Evolutionary conservation across 2,329 filamentous ascomycete genomes (phyloP).

Genomic region (Talaromyces sp.): DNA sequence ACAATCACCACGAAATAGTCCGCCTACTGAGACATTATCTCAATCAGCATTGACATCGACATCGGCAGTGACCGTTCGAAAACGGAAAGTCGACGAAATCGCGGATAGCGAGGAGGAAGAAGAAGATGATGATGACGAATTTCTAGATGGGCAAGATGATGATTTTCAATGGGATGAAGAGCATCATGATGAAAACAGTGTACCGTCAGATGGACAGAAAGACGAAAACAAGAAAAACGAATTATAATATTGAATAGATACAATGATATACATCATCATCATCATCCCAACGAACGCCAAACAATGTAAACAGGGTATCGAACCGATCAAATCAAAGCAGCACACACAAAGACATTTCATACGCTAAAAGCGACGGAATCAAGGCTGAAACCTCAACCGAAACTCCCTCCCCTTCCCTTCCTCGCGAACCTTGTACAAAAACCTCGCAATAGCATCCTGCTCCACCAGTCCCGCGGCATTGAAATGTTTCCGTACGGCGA

Average conservation of each 20-base stretch:
- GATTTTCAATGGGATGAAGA: neutral
- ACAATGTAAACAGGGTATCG: conserved; percentile 1
- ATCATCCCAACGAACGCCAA: neutral
- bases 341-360: neutral
- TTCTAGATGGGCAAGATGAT: neutral
- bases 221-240: neutral
- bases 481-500: conserved; percentile 44
- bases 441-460: conserved; percentile 45
- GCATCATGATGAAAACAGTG: neutral
- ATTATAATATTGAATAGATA: neutral
- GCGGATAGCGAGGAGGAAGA: conserved; percentile 41
- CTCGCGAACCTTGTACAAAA: conserved; percentile 46
- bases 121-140: neutral
- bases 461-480: conserved; percentile 44
- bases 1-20: neutral
- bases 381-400: conserved; percentile 40
- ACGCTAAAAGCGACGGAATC: neutral
- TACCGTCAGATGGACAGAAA: neutral
- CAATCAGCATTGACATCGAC: conserved; percentile 2
- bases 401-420: conserved; percentile 39
- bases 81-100: conserved; percentile 42
- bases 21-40: neutral
- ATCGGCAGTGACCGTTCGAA: conserved; percentile 22
- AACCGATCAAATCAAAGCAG: neutral
- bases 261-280: neutral